Evolutionary conservation across 1,284 basidiomycete species (phyloP).

Genomic region (Sphagnurus paluster): DNA sequence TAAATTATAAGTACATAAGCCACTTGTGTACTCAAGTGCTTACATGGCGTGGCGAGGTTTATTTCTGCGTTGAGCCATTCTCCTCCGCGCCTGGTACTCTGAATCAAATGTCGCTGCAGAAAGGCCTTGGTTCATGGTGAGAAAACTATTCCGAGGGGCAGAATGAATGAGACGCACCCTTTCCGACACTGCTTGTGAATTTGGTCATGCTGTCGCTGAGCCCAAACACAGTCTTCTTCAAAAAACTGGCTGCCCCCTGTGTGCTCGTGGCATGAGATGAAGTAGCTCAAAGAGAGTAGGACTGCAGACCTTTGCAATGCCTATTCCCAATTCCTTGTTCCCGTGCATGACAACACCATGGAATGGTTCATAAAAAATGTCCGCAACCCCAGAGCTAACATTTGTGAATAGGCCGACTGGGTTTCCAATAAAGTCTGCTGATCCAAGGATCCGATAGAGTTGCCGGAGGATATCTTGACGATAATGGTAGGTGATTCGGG

Average conservation of each 20-base stretch:
- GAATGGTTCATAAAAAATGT: slow-evolving; percentile 99
- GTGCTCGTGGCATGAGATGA: slow-evolving; percentile 8
- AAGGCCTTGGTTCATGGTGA: slow-evolving; percentile 56
- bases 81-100: slow-evolving; percentile 90
- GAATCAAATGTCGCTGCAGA: slow-evolving; percentile 96
- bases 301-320: slow-evolving; percentile 85
- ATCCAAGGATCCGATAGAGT: slow-evolving; percentile 94
- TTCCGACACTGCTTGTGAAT: slow-evolving; percentile 95
- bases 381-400: slow-evolving; percentile 97
- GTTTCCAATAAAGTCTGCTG: slow-evolving; percentile 92
- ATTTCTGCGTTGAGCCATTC: slow-evolving; percentile 90
- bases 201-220: slow-evolving; percentile 96
- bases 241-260: slow-evolving; percentile 97
- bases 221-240: slow-evolving; percentile 99
- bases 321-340: slow-evolving; percentile 92
- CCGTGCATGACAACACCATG: slow-evolving; percentile 98
- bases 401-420: slow-evolving; percentile 98
- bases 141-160: not conserved
- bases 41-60: slow-evolving; percentile 95
- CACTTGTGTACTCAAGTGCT: slow-evolving; percentile 22
- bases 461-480: slow-evolving; percentile 93
- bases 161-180: slow-evolving; percentile 54
- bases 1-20: slow-evolving; percentile 12
- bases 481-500: slow-evolving; percentile 90
- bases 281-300: not conserved